phyloP scores from a whole-genome alignment of 1,284 basidiomycete genomes.

The Salmacisia buchloeana region DNA sequence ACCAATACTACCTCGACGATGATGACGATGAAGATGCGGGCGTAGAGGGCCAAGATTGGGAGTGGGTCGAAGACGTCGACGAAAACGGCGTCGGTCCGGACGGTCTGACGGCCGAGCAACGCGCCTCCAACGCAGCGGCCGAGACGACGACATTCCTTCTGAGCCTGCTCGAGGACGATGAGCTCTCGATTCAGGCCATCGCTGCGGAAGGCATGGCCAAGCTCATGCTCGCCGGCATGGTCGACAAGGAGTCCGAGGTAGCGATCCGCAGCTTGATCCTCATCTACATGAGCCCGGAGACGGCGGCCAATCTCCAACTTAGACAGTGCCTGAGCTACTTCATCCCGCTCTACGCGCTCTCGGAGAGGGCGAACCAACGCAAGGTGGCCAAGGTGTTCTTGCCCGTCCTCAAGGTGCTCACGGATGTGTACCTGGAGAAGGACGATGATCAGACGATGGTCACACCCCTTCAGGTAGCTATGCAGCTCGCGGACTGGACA shows the following conservation, averaged over 20 bases:
- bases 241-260: conserved; percentile 38
- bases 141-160: conserved; percentile 42
- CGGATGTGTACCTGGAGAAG: conserved; percentile 65
- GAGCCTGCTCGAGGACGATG: conserved; percentile 62
- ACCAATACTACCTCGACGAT: conserved; percentile 11
- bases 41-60: conserved; percentile 4
- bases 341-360: conserved; percentile 88
- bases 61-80: conserved; percentile 1
- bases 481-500: conserved; percentile 87
- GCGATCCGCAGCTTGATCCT: conserved; percentile 71
- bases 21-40: conserved; percentile 3
- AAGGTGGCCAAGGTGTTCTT: conserved; percentile 78
- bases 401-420: conserved; percentile 66
- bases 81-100: background rate
- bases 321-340: conserved; percentile 93
- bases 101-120: background rate
- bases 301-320: conserved; percentile 74
- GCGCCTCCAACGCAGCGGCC: conserved; percentile 20
- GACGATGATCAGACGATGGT: conserved; percentile 76
- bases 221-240: conserved; percentile 72
- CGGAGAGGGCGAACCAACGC: conserved; percentile 71
- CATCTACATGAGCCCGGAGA: conserved; percentile 81
- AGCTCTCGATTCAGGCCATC: conserved; percentile 68
- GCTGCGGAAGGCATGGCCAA: conserved; percentile 82
- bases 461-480: conserved; percentile 69